Evolutionary conservation across 179 eudicot genomes (phyloP), one percentile per base, ranked within the genome.

Genomic region (Beta lomatogona): DNA sequence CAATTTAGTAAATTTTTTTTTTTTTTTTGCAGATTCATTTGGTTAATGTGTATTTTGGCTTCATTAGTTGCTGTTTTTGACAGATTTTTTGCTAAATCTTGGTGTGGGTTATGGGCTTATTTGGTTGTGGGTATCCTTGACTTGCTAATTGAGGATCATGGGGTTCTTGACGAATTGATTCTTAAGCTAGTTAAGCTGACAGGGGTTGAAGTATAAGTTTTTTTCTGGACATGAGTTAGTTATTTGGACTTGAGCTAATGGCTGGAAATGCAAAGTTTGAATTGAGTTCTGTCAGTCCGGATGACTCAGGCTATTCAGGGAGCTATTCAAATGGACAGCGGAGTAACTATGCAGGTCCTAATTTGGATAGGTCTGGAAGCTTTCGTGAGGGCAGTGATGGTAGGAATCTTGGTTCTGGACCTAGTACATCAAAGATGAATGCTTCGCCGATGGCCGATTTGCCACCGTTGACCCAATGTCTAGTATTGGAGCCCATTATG

Each of bases 361-460:
- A 68, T 87, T 79, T 92, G 86, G 97, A 90, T 83, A 91, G 97
- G 88, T 84, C 93, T 41, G 92, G 94, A 74, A 95, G 94, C 89
- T 92, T 91, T 59, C 89, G 98, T 45, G 98, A 92, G 83, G 89
- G 88, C 81, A 83, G 83, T 82, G 98, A 90, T 71, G 89, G 89
- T 79, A 89, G 94, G 83, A 82, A 77, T 68, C 83, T 87, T 86
- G 83, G 87, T 77, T 84, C 90, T 21, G 94, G 91, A 53, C 71
- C 87, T 66, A 82, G 86, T 76, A 79, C 82, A 59, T 83, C 89
- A 77, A 89, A 92, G 78, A 86, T 82, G 19, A 88, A 81, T 84
- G 89, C 86, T 69, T 52, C 79, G 6, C 67, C 79, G 10, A 76
- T 83, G 44, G 83, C 83, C 59, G 94, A 91, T 76, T 79, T 84